Evolutionary conservation across 2,329 filamentous ascomycete genomes (phyloP).

Genomic region (Aciculosporium take): DNA sequence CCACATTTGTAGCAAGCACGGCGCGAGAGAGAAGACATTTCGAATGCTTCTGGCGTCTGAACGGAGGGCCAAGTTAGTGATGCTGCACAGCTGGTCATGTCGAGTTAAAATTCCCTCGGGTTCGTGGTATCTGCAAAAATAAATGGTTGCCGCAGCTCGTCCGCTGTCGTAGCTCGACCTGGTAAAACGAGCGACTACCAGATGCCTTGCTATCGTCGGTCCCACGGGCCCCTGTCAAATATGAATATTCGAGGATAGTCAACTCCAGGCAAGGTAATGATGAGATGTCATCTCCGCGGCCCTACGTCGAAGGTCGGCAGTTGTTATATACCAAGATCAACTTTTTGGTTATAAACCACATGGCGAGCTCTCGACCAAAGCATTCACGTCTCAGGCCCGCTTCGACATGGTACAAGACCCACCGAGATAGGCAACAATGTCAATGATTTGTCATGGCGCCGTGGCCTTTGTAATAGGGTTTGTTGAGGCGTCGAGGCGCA

Average conservation of each 20-base stretch:
- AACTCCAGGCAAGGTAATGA: neutral
- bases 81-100: neutral
- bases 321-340: neutral
- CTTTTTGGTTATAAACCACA: neutral
- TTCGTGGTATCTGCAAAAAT: neutral
- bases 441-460: no score
- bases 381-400: no score
- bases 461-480: neutral
- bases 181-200: neutral
- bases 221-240: neutral
- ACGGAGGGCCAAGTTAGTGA: neutral
- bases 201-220: neutral
- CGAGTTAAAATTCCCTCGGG: neutral
- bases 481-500: neutral
- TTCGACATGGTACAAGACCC: no score
- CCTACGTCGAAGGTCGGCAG: neutral
- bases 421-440: no score
- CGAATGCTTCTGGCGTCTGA: slow-evolving; percentile 11
- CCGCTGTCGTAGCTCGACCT: neutral
- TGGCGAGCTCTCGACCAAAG: no score
- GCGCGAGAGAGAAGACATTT: slow-evolving; percentile 68
- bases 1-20: slow-evolving; percentile 75
- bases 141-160: neutral
- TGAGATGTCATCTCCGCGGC: neutral
- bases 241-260: neutral